Evolutionary conservation across 805 yeast species (phyloP).

Genomic region (Millerozyma acaciae): DNA sequence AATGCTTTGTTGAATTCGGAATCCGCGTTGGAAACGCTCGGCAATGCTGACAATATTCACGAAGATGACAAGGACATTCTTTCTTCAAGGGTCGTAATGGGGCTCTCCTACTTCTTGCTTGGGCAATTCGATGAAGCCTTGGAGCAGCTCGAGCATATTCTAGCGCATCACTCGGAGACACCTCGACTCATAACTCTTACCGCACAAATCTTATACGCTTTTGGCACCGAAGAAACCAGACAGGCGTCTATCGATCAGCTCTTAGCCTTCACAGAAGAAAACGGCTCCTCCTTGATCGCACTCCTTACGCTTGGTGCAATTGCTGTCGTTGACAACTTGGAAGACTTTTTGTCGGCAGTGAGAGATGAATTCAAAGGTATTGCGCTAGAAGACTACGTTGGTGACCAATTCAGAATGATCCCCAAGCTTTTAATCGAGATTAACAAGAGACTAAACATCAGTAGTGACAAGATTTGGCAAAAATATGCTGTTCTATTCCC

Average conservation of each 20-base stretch:
- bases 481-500: constrained; percentile 75
- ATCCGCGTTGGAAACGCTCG: constrained; percentile 47
- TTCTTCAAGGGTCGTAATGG: constrained; percentile 68
- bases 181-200: constrained; percentile 67
- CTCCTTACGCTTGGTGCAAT: constrained; percentile 79
- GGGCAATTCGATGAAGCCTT: constrained; percentile 63
- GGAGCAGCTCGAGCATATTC: constrained; percentile 61
- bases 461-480: constrained; percentile 48
- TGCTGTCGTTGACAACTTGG: constrained; percentile 57
- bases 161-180: constrained; percentile 50
- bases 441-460: constrained; percentile 33
- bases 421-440: constrained; percentile 59
- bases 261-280: constrained; percentile 55
- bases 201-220: constrained; percentile 75
- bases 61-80: constrained; percentile 18
- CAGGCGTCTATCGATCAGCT: constrained; percentile 84
- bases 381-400: constrained; percentile 41
- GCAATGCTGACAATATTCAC: constrained; percentile 17
- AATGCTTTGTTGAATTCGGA: constrained; percentile 61
- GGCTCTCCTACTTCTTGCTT: constrained; percentile 63
- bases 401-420: constrained; percentile 51
- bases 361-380: constrained; percentile 60
- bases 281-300: constrained; percentile 65
- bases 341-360: constrained; percentile 59
- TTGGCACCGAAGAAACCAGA: constrained; percentile 69